Evolutionary conservation across 1,284 basidiomycete species (phyloP), one percentile per base, ranked within the genome.

Genomic region (Apiotrichum porosum): DNA sequence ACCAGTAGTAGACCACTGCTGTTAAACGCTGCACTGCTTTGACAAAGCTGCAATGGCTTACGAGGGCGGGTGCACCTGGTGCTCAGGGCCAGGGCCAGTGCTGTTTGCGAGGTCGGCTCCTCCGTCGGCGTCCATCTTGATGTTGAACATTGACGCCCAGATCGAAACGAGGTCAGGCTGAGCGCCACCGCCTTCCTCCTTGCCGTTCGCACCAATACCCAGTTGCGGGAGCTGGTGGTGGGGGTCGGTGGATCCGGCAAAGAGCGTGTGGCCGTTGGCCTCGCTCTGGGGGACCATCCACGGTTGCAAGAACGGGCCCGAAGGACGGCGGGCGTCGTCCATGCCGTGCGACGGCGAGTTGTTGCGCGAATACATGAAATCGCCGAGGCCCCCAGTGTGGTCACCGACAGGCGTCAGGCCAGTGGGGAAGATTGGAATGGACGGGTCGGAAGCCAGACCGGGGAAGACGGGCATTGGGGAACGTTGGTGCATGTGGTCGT

Each of bases 81-180:
- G n/a, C n/a, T n/a, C n/a, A n/a, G n/a, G n/a, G n/a, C n/a, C n/a
- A n/a, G n/a, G n/a, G n/a, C n/a, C n/a, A n/a, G n/a, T n/a, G n/a
- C n/a, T n/a, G n/a, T n/a, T n/a, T n/a, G n/a, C n/a, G n/a, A n/a
- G n/a, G n/a, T n/a, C n/a, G n/a, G n/a, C n/a, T n/a, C n/a, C n/a
- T n/a, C n/a, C n/a, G n/a, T 56, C 57, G 15, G 49, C 50, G 19
- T 66, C 64, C 44, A 68, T 47, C 47, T 65, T 68, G 50, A 71
- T 69, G 32, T 66, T 65, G 56, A 71, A 71, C 65, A 71, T 68
- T 42, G 46, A 56, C 8, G 68, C 68, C 68, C 68, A 71, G 50
- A 69, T 63, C 60, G 65, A 47, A 2, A 43, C 37, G 6, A 47
- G 17, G 35, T 46, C 37, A 44, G 46, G 26, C 26, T 30, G 15